These are phyloP conservation scores for Aaosphaeria pasadenensis DNA, from an alignment of 2,329 filamentous ascomycete genomes.

Conservation along the genomic window DNA sequence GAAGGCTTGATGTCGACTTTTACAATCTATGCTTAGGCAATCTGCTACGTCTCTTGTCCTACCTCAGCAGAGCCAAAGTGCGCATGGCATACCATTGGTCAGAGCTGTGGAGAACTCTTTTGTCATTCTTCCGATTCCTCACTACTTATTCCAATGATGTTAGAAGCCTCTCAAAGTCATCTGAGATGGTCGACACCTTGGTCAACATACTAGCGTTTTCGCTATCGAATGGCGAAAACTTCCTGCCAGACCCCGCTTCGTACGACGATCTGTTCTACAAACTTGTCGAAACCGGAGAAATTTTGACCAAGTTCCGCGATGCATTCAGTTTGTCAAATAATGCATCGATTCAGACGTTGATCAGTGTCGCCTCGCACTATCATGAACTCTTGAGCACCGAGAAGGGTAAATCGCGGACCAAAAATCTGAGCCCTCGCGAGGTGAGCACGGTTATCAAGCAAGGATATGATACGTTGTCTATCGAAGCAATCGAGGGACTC, in stretches of 20 bases:
- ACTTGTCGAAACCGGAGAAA: slow-evolving; percentile 84
- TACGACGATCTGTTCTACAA: slow-evolving; percentile 99
- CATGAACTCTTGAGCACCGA: slow-evolving; percentile 69
- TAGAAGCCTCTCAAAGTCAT: slow-evolving; percentile 64
- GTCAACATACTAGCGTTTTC: slow-evolving; percentile 82
- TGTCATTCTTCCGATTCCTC: slow-evolving; percentile 86
- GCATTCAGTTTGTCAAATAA: slow-evolving; percentile 57
- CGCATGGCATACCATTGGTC: slow-evolving; percentile 90
- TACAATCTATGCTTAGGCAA: slow-evolving; percentile 81
- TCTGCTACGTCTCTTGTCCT: slow-evolving; percentile 76
- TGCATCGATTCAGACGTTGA: slow-evolving; percentile 74
- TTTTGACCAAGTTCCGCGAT: slow-evolving; percentile 77
- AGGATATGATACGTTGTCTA: slow-evolving; percentile 91
- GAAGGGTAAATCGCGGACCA: slow-evolving; percentile 51
- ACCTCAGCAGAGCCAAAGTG: slow-evolving; percentile 77
- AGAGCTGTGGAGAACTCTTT: slow-evolving; percentile 85
- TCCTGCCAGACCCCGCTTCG: slow-evolving; percentile 79
- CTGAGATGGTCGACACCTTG: slow-evolving; percentile 70
- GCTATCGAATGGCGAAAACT: slow-evolving; percentile 82
- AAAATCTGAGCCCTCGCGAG: slow-evolving; percentile 75
- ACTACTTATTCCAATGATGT: slow-evolving; percentile 82
- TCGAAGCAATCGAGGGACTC: slow-evolving; percentile 82
- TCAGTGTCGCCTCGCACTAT: slow-evolving; percentile 83
- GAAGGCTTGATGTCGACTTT: slow-evolving; percentile 77
- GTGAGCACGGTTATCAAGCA: slow-evolving; percentile 92